Percentiles rank a stretch among this genome's conserved stretches.
Conservation (phyloP, 441 rosid genomes). For the Macaranga tanarius region DNA sequence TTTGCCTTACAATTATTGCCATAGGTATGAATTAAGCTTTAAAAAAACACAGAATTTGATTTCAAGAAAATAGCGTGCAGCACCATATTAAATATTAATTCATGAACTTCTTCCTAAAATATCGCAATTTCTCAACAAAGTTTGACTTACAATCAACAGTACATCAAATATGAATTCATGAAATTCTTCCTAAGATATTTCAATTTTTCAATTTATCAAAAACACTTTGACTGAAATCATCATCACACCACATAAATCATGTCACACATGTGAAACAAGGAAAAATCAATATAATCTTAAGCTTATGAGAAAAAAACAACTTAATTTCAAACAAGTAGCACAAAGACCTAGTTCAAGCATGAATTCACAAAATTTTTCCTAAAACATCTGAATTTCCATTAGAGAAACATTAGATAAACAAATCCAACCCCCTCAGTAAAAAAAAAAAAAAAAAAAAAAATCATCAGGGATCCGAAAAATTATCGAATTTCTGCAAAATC, state of each 20-base stretch:
- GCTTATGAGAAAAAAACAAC: not conserved
- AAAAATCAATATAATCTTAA: not conserved
- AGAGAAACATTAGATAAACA: not conserved
- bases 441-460: not conserved
- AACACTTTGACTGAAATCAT: no score
- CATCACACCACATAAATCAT: no score
- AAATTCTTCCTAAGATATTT: not conserved
- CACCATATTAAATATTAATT: not conserved
- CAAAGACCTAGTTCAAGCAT: not conserved
- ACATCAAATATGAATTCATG: not conserved
- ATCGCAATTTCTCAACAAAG: not conserved
- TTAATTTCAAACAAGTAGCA: not conserved
- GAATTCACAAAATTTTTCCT: not conserved
- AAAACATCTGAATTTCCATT: not conserved
- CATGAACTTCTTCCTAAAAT: not conserved
- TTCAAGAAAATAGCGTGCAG: no score
- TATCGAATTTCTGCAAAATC: not conserved
- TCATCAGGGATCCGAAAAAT: no score
- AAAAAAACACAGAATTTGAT: no score
- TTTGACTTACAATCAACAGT: no score
- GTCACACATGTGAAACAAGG: not conserved
- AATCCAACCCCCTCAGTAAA: not conserved
- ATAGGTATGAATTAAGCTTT: no score
- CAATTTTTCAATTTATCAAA: not conserved
- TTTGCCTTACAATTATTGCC: not conserved